Evolutionary conservation across 441 rosid species (phyloP).

Genomic region (Bocquillonia castaneifolia): DNA sequence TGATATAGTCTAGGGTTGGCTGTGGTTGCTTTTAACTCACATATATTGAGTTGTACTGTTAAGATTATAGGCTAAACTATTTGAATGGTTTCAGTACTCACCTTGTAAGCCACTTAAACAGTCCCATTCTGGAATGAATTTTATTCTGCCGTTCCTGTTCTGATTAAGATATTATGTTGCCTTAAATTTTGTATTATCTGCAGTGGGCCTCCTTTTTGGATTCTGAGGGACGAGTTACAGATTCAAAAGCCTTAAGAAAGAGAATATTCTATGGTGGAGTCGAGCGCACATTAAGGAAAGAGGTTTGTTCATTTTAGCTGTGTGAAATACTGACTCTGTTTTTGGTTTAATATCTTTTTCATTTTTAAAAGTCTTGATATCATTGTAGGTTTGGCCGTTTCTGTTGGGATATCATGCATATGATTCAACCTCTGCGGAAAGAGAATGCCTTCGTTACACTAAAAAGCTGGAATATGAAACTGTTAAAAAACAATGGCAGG

Average conservation of each 20-base stretch:
- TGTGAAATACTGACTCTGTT: conserved; percentile 6
- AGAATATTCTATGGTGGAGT: conserved; percentile 97
- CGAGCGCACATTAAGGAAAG: conserved; percentile 65
- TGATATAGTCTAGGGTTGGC: not conserved
- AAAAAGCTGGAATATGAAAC: conserved; percentile 72
- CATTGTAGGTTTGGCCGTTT: conserved; percentile 74
- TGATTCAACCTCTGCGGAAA: conserved; percentile 86
- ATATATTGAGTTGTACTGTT: conserved; percentile 4
- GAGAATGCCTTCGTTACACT: conserved; percentile 55
- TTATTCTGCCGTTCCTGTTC: not conserved
- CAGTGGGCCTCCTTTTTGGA: conserved; percentile 88
- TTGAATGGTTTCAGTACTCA: not conserved
- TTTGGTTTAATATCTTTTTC: conserved; percentile 24
- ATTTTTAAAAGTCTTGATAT: conserved; percentile 23
- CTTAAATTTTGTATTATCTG: conserved; percentile 18
- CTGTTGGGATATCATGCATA: conserved; percentile 78
- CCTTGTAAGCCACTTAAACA: not conserved
- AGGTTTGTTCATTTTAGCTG: conserved; percentile 48
- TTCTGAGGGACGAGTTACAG: conserved; percentile 76
- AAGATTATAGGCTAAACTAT: not conserved
- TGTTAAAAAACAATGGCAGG: conserved; percentile 92
- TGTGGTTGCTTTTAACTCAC: not conserved
- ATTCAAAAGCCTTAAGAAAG: conserved; percentile 62
- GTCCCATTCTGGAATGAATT: not conserved
- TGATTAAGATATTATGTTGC: no score